Base-by-base conservation (phyloP, 163 green algal genomes). In the Scenedesmus sp. region DNA sequence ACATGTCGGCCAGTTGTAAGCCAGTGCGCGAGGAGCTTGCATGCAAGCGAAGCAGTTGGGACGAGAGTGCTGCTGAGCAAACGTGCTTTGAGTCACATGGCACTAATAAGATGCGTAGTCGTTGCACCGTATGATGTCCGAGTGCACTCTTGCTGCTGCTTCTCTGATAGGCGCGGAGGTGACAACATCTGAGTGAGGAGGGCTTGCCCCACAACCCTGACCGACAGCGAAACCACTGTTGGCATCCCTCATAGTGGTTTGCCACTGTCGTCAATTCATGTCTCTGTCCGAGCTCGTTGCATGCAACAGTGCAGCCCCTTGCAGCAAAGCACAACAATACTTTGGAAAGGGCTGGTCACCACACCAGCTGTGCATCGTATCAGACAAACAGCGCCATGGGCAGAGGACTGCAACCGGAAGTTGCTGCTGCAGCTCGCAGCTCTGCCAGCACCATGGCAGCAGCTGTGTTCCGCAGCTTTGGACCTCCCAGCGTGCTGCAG, bases 381-480 rank as follows among this genome's bases (percentile, higher is more conserved):
- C 6, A 76, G 22, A 16, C 61, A 5, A 3, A 37, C 61, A 76
- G 26, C 61, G 61, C 30, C n/a, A 86, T 86, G 81, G 81, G 81
- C 6, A 40, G 81, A 72, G 46, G 30, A 73, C 46, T 86, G 61
- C 81, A 86, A 49, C 81, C 49, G 35, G 49, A 72, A 46, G 30
- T n/a, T 30, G 30, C 81, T 44, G n/a, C 30, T n/a, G 81, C 46
- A 73, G 46, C 46, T 72, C 61, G 61, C 46, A 73, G 81, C 30
- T 72, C 61, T 40, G 61, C 61, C 59, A 46, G 46, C 13, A 43
- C 81, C 33, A 86, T 86, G 81, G 46, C 46, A 44, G 89, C 83
- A 35, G 79, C 81, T n/a, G 83, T 86, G 46, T 86, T 91, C 10
- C 78, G 85, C 6, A 18, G 15, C n/a, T 91, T 93, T 65, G 90